These are phyloP conservation scores for Sonneratia caseolaris DNA, from an alignment of 345 rosid genomes.

Conservation along the genomic window DNA sequence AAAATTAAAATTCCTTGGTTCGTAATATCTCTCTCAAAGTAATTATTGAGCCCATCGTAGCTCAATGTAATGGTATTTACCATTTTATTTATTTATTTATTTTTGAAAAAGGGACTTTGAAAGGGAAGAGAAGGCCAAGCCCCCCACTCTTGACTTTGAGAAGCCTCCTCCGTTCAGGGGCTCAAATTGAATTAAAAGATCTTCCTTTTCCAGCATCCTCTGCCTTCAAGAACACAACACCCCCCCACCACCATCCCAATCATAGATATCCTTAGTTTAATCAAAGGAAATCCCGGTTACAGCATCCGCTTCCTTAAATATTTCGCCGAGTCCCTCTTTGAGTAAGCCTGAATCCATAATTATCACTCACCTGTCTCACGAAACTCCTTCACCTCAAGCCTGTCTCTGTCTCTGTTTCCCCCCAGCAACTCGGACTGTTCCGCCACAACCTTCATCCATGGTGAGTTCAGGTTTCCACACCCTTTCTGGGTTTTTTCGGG, in stretches of 20 bases:
- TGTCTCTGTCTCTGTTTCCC: background rate
- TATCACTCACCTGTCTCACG: background rate
- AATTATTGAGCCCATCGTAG: no score
- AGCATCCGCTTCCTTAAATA: background rate
- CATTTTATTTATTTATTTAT: no score
- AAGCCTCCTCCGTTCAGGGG: no score
- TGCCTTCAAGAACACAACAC: background rate
- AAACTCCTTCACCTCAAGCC: background rate
- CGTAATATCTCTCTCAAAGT: no score
- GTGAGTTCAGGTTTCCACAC: background rate
- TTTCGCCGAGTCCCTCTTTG: constrained; percentile 1
- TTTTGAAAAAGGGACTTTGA: no score
- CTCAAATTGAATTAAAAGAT: background rate
- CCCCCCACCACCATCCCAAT: background rate
- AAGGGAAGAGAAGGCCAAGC: no score
- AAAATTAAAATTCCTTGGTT: no score
- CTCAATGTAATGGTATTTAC: no score
- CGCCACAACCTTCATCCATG: background rate
- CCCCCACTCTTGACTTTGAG: no score
- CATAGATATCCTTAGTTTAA: background rate
- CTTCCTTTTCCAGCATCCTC: background rate
- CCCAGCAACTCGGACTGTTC: background rate
- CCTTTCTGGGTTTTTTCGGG: background rate
- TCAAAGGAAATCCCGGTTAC: background rate
- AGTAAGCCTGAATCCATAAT: constrained; percentile 1